Percentiles rank a stretch among this genome's conserved stretches.
Evolutionary conservation across 345 rosid species (phyloP).

Genomic region (Gossypium mustelinum): DNA sequence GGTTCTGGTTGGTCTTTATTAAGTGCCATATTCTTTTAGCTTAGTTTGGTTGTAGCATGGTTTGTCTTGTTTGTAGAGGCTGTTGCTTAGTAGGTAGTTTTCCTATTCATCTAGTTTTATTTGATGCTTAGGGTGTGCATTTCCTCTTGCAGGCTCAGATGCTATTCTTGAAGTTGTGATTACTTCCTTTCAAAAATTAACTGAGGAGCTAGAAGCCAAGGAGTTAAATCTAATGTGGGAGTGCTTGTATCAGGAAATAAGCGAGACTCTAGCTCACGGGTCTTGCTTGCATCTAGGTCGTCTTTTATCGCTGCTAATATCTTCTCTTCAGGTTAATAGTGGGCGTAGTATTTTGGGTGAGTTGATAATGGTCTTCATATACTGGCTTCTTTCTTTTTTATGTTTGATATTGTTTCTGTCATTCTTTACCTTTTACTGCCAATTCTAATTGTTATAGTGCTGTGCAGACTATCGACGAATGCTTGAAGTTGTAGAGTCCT

Average conservation of each 20-base stretch:
- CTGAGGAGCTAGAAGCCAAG: slow-evolving; percentile 49
- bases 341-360: slow-evolving; percentile 53
- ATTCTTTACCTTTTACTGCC: background rate
- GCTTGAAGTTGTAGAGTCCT: slow-evolving; percentile 40
- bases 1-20: background rate
- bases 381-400: slow-evolving; percentile 16
- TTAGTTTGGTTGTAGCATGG: background rate
- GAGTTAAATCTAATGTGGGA: slow-evolving; percentile 51
- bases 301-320: slow-evolving; percentile 50
- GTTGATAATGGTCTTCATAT: slow-evolving; percentile 16
- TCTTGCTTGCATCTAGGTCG: slow-evolving; percentile 38
- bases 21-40: background rate
- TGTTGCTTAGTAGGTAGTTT: background rate
- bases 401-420: background rate
- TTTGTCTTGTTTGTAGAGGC: background rate
- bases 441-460: slow-evolving; percentile 11
- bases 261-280: slow-evolving; percentile 27
- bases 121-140: background rate
- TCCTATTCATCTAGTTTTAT: background rate
- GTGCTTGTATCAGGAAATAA: slow-evolving; percentile 50
- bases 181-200: slow-evolving; percentile 49
- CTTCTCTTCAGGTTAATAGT: slow-evolving; percentile 43
- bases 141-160: slow-evolving; percentile 42
- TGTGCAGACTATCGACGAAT: slow-evolving; percentile 55
- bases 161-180: slow-evolving; percentile 57